Conservation (phyloP, 1,139 yeast genomes). For the Candida sp. region DNA sequence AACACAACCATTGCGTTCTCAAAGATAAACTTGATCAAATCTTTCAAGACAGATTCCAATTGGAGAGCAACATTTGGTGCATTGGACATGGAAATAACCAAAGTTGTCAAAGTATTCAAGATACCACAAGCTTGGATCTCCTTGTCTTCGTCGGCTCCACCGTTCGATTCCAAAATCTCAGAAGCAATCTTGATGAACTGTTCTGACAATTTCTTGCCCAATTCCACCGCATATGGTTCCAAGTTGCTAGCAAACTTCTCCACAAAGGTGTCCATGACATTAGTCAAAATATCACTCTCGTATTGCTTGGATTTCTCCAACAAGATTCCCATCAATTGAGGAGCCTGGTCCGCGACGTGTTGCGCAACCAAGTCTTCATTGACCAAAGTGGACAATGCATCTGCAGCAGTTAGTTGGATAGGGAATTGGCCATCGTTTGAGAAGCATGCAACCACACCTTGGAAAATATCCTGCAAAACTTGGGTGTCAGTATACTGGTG, state of each 20-base stretch:
- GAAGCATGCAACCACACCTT: conserved; percentile 49
- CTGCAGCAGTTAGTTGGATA: conserved; percentile 55
- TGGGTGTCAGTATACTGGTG: conserved; percentile 41
- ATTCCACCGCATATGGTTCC: conserved; percentile 59
- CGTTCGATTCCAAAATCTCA: conserved; percentile 42
- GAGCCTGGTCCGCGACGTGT: conserved; percentile 51
- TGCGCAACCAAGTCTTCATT: conserved; percentile 52
- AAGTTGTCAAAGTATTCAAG: conserved; percentile 53
- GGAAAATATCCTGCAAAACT: conserved; percentile 48
- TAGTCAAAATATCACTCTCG: conserved; percentile 57
- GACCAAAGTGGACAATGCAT: conserved; percentile 54
- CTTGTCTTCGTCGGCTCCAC: conserved; percentile 41
- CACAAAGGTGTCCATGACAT: conserved; percentile 61
- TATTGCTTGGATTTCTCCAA: conserved; percentile 53
- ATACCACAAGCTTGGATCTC: conserved; percentile 59
- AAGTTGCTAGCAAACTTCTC: conserved; percentile 55
- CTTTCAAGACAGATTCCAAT: conserved; percentile 43
- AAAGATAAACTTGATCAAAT: conserved; percentile 48
- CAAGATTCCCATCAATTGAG: conserved; percentile 55
- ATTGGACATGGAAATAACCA: conserved; percentile 54
- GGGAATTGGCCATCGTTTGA: conserved; percentile 49
- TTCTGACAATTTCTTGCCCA: conserved; percentile 48
- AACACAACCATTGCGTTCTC: conserved; percentile 54
- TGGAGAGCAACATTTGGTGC: conserved; percentile 48
- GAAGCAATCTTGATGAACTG: conserved; percentile 51